phyloP scores from a whole-genome alignment of 768 basidiomycete genomes.

The Tricholoma bakamatsutake region DNA sequence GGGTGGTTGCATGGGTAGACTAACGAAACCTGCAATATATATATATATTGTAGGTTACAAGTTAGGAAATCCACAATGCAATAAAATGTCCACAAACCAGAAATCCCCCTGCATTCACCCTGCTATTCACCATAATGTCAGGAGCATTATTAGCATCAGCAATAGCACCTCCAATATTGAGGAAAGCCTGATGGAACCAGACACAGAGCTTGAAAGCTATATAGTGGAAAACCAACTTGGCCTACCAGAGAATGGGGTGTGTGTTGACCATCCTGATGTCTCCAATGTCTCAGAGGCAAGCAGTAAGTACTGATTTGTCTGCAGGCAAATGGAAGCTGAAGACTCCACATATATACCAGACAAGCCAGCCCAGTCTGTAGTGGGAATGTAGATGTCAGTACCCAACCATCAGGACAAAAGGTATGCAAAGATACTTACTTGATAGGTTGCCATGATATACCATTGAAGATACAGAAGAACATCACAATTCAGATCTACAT shows the following conservation, averaged over 20 bases:
- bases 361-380: not conserved
- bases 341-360: not conserved
- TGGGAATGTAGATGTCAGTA: not conserved
- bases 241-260: not conserved
- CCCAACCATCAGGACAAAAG: not conserved
- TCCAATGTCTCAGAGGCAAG: not conserved
- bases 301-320: not conserved
- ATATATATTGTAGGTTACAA: not conserved
- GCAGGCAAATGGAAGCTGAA: not conserved
- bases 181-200: not conserved
- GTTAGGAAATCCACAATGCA: not conserved
- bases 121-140: not conserved
- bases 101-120: not conserved
- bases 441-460: not conserved
- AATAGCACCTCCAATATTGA: not conserved
- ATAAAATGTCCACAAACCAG: not conserved
- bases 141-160: not conserved
- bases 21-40: not conserved
- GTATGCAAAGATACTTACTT: slow-evolving; percentile 1
- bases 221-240: not conserved
- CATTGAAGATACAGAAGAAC: not conserved
- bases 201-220: not conserved
- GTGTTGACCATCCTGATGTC: not conserved
- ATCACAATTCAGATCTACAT: not conserved
- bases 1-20: not conserved